These are phyloP conservation scores for Penicillium ochrochloron DNA, from an alignment of 495 filamentous ascomycete genomes.

Conservation along the genomic window DNA sequence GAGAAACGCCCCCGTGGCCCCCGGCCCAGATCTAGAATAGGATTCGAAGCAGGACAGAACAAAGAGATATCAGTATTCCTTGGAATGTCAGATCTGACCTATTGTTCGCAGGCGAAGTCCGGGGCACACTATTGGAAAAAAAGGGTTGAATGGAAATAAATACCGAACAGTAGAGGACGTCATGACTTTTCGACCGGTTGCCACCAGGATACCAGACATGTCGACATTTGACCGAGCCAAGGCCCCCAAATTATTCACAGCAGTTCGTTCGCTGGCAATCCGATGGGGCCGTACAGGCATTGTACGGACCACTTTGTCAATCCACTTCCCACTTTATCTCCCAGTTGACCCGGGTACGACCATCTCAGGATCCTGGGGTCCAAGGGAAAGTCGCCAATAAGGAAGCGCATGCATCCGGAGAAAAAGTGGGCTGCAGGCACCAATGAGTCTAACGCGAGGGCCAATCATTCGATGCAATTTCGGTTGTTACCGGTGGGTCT, in stretches of 20 bases:
- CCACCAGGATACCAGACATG: slow-evolving; percentile 23
- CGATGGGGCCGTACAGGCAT: slow-evolving; percentile 24
- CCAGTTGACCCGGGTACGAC: slow-evolving; percentile 3
- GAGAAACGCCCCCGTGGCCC: slow-evolving; percentile 1
- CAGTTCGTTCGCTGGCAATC: slow-evolving; percentile 25
- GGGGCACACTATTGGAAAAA: slow-evolving; percentile 5
- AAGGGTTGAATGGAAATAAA: not conserved
- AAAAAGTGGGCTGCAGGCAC: slow-evolving; percentile 34
- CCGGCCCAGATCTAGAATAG: not conserved
- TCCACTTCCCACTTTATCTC: slow-evolving; percentile 1
- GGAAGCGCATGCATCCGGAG: slow-evolving; percentile 28
- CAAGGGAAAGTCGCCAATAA: slow-evolving; percentile 34
- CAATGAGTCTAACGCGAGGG: slow-evolving; percentile 25
- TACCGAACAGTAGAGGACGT: slow-evolving; percentile 29
- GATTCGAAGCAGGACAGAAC: not conserved
- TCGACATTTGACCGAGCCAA: not conserved
- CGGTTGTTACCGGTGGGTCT: slow-evolving; percentile 24
- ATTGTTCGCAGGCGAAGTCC: slow-evolving; percentile 4
- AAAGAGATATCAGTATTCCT: not conserved
- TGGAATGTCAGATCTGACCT: slow-evolving; percentile 4
- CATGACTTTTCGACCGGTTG: slow-evolving; percentile 32
- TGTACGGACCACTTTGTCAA: slow-evolving; percentile 18
- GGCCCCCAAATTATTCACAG: slow-evolving; percentile 2
- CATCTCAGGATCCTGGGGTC: slow-evolving; percentile 32
- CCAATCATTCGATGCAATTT: slow-evolving; percentile 24